Base-by-base conservation (phyloP, 495 filamentous ascomycete species). In the Aspergillus sclerotiicarbonarius region DNA sequence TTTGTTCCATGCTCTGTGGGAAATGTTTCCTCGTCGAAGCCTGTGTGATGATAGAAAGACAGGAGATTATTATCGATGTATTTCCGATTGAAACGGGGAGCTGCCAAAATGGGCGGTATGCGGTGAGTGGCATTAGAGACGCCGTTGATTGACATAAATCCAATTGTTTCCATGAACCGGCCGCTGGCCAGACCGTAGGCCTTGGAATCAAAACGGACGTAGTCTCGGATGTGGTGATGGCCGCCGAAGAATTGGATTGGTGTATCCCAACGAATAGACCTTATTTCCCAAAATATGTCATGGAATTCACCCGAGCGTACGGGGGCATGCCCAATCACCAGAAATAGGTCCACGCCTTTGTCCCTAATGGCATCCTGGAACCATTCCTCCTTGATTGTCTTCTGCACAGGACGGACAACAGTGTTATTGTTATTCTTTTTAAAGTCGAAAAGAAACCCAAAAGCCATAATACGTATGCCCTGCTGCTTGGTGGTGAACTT, bases 111-210 rank as follows among this genome's bases (percentile, higher is more conserved):
- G 35, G 68, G 65, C 65, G 60, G 69, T 12, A 69, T 67, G 19
- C 67, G 58, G 50, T 67, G 71, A 8, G 69, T 71, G 15, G 66
- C 65, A 2, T 74, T 76, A 15, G 75, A 67, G 0, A 92, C 75
- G 7, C 90, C 92, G 43, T 85, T 79, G 52, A 98, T 87, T 9
- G 92, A 95, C 84, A 95, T 82, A 77, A 92, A 98, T 6, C 94
- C 94, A 50, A 97, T 86, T n/a, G 95, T 98, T 74, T 98, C 94
- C 82, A 96, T 91, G 71, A 96, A 98, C 3, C 93, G 82, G n/a
- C 94, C 94, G 65, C 89, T 92, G 32, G 92, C 91, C 13, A 98
- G 73, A 0, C 85, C 94, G 57, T 87, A 88, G 1, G 92, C 88
- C 60, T 87, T 89, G 45, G 79, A 75, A 67, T 98, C 94, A 65